Base-by-base conservation (phyloP, 2,329 filamentous ascomycete species). In the Xylariaceae sp. region DNA sequence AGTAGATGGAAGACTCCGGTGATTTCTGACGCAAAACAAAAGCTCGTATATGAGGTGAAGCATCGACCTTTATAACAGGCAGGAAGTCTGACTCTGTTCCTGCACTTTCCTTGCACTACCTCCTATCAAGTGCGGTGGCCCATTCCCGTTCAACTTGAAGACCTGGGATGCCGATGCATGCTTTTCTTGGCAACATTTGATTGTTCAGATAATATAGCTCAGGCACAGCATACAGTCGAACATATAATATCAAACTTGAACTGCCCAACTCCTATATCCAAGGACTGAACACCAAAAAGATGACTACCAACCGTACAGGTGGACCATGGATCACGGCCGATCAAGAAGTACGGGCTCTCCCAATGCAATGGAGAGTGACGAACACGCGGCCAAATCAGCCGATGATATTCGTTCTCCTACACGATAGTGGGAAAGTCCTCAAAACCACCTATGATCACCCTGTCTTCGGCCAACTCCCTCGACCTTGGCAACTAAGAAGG, bases 401-500 rank as follows among this genome's bases (percentile, higher is more conserved):
- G 35, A 51, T 57, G n/a, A 47, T 35, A 35, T 59, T 55, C 45
- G 39, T 51, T 44, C 30, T 7, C 13, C 6, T 42, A n/a, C 2
- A 13, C 11, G 44, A 23, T 37, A 37, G 11, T 18, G 23, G 11
- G 9, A 15, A 8, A 10, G 47, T 42, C 1, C 5, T 4, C 18
- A 18, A 18, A 11, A 49, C 15, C 8, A 59, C 53, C 15, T 50
- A 52, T 18, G 48, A 56, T 15, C 59, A 61, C 37, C 59, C 55
- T 10, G 11, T 52, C 18, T 56, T 48, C 47, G 59, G 59, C 3
- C 34, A 9, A 15, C 55, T 58, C 6, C 59, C 59, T 35, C 18
- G 37, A 11, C 55, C 53, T 13, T 58, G 59, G 59, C 47, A 61
- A 9, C 37, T 61, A 48, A 56, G 56, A 10, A 56, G 51, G 39